Conservation (phyloP, 1,284 basidiomycete genomes). For the Lentinus polychrous region DNA sequence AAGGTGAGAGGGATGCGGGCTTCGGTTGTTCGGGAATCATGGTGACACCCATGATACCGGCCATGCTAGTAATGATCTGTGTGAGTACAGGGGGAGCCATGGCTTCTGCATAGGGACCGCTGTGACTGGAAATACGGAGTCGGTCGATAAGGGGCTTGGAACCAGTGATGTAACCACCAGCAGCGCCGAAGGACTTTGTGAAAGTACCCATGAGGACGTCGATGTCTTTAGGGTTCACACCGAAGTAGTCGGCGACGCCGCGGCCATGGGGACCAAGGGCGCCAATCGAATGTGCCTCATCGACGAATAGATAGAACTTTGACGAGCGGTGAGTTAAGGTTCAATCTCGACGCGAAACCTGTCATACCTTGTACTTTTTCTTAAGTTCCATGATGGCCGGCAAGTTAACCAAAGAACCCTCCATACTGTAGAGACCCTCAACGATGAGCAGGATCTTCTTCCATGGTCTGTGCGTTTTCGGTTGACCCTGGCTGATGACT, state of each 20-base stretch:
- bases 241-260: constrained; percentile 95
- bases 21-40: constrained; percentile 30
- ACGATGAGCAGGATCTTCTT: constrained; percentile 97
- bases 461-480: constrained; percentile 96
- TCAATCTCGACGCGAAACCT: background rate
- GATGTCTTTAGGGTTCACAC: constrained; percentile 72
- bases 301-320: constrained; percentile 93
- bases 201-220: constrained; percentile 99
- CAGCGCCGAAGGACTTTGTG: constrained; percentile 97
- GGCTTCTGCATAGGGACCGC: constrained; percentile 85
- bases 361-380: constrained; percentile 85
- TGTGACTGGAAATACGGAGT: constrained; percentile 79
- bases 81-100: constrained; percentile 89
- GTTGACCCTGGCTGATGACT: constrained; percentile 94
- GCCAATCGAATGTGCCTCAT: constrained; percentile 97
- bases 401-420: constrained; percentile 87
- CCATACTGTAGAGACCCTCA: constrained; percentile 98
- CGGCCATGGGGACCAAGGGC: constrained; percentile 92
- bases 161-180: constrained; percentile 93
- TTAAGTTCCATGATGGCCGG: constrained; percentile 85
- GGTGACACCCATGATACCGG: constrained; percentile 90
- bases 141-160: constrained; percentile 75
- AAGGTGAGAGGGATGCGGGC: constrained; percentile 21
- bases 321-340: constrained; percentile 6
- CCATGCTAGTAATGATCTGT: constrained; percentile 91